Base-by-base conservation (phyloP, 306 rosid genomes). In the Dalbergia oliveri region DNA sequence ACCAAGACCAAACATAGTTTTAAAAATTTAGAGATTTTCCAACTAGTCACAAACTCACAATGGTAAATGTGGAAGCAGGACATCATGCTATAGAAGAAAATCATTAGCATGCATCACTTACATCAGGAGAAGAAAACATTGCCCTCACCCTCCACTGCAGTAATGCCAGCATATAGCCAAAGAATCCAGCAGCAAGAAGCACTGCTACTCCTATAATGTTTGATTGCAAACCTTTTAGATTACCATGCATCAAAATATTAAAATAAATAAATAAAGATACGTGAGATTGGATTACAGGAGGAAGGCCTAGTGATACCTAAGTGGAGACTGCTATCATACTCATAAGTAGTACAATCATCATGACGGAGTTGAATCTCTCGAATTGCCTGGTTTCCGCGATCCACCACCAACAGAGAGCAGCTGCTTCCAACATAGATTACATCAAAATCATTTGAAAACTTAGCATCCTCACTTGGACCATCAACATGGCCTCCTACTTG, bases 391-490 rank as follows among this genome's bases (percentile, higher is more conserved):
- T 96, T 91, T 89, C 99, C 99, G 69, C 98, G 78, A 85, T 96
- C 99, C 11, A 93, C 84, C 68, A 96, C 94, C 89, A 96, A 82
- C 79, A 96, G 98, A 78, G 97, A 91, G 85, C 99, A 96, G 60
- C 88, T 96, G 76, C 90, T 93, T 49, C 85, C 88, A 66, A 84
- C 83, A 84, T 93, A 96, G 78, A 91, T 80, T 56, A 96, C 79
- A 79, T 93, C 98, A 70, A 96, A 96, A 83, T 96, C 98, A 58
- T 87, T 88, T 61, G 99, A 96, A 63, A 96, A 96, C 68, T 89
- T 96, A 19, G 99, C 98, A 69, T 96, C 98, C 77, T 96, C 99
- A 90, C 98, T 88, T 73, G 97, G 94, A 85, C 98, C 99, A 87
- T 96, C 99, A 77, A 96, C 90, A 82, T 93, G 99, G 57, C 95